phyloP scores from a whole-genome alignment of 495 filamentous ascomycete genomes.

The Penicillium turbatum region DNA sequence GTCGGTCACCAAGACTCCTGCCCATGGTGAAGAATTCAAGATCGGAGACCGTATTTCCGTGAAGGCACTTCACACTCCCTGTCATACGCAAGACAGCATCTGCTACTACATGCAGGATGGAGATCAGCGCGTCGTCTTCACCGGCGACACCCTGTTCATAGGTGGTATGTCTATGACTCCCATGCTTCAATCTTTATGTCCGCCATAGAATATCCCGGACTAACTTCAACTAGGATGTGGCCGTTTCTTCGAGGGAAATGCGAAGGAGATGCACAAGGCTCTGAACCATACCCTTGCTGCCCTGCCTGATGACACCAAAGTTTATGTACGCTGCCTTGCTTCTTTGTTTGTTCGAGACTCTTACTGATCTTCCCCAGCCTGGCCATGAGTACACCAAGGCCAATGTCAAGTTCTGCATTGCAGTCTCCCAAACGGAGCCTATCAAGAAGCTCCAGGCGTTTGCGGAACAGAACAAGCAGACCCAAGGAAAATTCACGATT shows the following conservation, averaged over 20 bases:
- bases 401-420: slow-evolving; percentile 81
- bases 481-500: slow-evolving; percentile 95
- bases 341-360: background rate
- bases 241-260: slow-evolving; percentile 93
- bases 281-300: slow-evolving; percentile 78
- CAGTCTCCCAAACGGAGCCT: slow-evolving; percentile 66
- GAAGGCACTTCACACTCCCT: slow-evolving; percentile 89
- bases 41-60: slow-evolving; percentile 79
- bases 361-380: slow-evolving; percentile 48
- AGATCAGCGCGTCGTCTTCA: slow-evolving; percentile 80
- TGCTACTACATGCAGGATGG: slow-evolving; percentile 86
- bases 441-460: slow-evolving; percentile 74
- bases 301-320: slow-evolving; percentile 86
- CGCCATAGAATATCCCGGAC: background rate
- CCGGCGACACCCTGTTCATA: slow-evolving; percentile 93
- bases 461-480: slow-evolving; percentile 75
- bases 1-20: slow-evolving; percentile 68
- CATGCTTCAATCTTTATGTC: background rate
- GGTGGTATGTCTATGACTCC: slow-evolving; percentile 55
- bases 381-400: slow-evolving; percentile 97
- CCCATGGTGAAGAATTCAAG: slow-evolving; percentile 71
- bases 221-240: slow-evolving; percentile 65
- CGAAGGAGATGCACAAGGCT: slow-evolving; percentile 86
- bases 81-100: slow-evolving; percentile 97
- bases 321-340: slow-evolving; percentile 58